A percentile compares a stretch with the other conserved stretches of the same genome.
phyloP scores from a whole-genome alignment of 805 yeast genomes.

The Candida khao-thaluensis region DNA sequence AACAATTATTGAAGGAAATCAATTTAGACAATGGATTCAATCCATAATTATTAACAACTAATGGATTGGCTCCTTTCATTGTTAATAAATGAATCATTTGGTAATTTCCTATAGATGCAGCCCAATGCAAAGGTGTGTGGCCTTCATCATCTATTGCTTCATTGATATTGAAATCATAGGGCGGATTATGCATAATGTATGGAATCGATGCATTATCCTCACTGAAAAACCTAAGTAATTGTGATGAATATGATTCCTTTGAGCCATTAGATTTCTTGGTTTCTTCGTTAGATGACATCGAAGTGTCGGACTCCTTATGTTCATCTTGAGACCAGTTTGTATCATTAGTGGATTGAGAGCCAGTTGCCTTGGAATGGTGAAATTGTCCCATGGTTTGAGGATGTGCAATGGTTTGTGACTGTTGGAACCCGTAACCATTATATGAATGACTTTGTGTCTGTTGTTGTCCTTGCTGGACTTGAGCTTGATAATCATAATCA shows the following conservation, averaged over 20 bases:
- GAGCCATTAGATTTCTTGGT: constrained; percentile 6
- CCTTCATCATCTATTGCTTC: constrained; percentile 92
- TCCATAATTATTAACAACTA: constrained; percentile 58
- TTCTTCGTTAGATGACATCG: constrained; percentile 33
- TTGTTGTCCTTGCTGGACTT: constrained; percentile 22
- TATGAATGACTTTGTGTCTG: constrained; percentile 15
- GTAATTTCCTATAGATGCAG: constrained; percentile 90
- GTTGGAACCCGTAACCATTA: constrained; percentile 9
- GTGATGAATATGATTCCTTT: constrained; percentile 42
- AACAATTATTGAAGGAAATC: constrained; percentile 85
- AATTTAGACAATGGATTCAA: constrained; percentile 86
- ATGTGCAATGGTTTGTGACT: constrained; percentile 12
- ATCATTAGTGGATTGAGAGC: constrained; percentile 43
- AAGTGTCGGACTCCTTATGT: constrained; percentile 41
- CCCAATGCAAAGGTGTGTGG: constrained; percentile 95
- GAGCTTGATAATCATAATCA: constrained; percentile 25
- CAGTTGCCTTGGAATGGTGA: constrained; percentile 20
- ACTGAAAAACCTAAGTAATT: constrained; percentile 41
- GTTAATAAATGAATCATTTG: constrained; percentile 73
- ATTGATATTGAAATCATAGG: constrained; percentile 63
- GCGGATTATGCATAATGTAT: constrained; percentile 60
- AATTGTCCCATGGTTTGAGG: constrained; percentile 20
- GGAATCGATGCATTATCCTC: constrained; percentile 53
- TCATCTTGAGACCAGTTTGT: constrained; percentile 47
- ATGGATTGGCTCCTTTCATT: constrained; percentile 68